Base-by-base conservation (phyloP, 108 stramenopile species). In the Epithemia pelagica region DNA sequence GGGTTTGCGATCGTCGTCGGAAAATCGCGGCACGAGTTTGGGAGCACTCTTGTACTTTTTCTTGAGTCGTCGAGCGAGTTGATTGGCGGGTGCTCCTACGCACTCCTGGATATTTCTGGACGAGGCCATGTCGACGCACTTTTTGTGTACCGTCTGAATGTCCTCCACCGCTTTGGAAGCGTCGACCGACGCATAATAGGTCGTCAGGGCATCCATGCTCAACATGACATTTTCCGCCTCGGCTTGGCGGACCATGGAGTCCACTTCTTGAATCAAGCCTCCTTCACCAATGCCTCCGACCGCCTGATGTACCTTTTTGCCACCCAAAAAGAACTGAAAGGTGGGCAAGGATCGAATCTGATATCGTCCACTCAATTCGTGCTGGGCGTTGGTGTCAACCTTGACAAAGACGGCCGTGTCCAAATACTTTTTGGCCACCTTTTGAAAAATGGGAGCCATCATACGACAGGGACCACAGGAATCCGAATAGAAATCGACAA, bases 381-480 rank as follows among this genome's bases (percentile, higher is more conserved):
- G 76, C 65, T 85, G 78, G 21, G 83, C 82, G 54, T 89, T 88
- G 63, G 89, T 90, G 58, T 97, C 90, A 25, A 96, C 89, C 73
- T 96, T 96, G 69, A 91, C 92, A 77, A 96, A 95, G 55, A 96
- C 94, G 7, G 94, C 94, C 73, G 81, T 76, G 67, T 87, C 92
- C 32, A 78, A 75, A 30, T 82, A 74, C 56, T 95, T 88, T 62
- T 86, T 74, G 54, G 94, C 96, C 10, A 95, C 82, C 67, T 93
- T 84, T 78, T 93, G 90, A 85, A 88, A 97, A 52, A 90, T 88
- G 18, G 96, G 96, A 25, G 96, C 96, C 73, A 95, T 95, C 92
- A 92, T 91, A 19, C 87, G 75, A 70, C 88, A 89, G 21, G 87
- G 91, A 52, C 90, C 90, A 69, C 90, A 88, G 0, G 75, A 76